Evolutionary conservation across 2,329 filamentous ascomycete species (phyloP).

Genomic region (Colletotrichum australisinense): DNA sequence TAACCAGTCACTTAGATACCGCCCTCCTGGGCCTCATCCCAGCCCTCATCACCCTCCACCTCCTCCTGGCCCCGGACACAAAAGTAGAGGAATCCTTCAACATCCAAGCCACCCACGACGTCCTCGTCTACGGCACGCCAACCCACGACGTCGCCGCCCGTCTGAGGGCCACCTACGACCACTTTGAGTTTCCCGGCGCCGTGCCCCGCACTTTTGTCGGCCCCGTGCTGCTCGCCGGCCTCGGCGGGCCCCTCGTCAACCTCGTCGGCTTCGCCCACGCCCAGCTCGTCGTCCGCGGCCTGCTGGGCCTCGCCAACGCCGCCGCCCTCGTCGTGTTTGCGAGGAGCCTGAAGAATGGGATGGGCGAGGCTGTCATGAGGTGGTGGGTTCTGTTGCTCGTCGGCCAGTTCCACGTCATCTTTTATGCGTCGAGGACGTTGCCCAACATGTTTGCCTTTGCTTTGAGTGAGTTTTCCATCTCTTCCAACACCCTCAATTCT

Average conservation of each 20-base stretch:
- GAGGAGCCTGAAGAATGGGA: conserved; percentile 71
- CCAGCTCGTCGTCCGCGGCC: conserved; percentile 75
- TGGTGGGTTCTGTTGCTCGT: conserved; percentile 86
- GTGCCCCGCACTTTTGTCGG: conserved; percentile 94
- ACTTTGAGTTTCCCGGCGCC: conserved; percentile 88
- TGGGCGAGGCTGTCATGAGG: conserved; percentile 74
- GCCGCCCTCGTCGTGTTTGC: conserved; percentile 75
- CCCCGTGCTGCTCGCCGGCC: conserved; percentile 77
- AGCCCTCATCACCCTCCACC: conserved; percentile 73
- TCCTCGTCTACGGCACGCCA: conserved; percentile 83
- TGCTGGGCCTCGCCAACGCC: conserved; percentile 84
- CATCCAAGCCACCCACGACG: conserved; percentile 92
- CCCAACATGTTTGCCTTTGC: conserved; percentile 98
- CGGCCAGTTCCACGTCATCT: conserved; percentile 92
- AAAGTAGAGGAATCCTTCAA: conserved; percentile 99
- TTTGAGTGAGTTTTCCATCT: conserved; percentile 70
- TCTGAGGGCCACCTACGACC: conserved; percentile 80
- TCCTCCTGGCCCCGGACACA: conserved; percentile 84
- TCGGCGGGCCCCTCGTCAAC: conserved; percentile 75
- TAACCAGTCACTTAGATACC: conserved; percentile 51
- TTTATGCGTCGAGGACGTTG: conserved; percentile 90
- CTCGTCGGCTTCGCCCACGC: conserved; percentile 66
- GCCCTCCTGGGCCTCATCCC: conserved; percentile 69
- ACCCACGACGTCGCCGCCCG: conserved; percentile 62
- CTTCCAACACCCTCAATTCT: neutral